Conservation (phyloP, 208 protist genomes). For the Leishmania guyanensis region DNA sequence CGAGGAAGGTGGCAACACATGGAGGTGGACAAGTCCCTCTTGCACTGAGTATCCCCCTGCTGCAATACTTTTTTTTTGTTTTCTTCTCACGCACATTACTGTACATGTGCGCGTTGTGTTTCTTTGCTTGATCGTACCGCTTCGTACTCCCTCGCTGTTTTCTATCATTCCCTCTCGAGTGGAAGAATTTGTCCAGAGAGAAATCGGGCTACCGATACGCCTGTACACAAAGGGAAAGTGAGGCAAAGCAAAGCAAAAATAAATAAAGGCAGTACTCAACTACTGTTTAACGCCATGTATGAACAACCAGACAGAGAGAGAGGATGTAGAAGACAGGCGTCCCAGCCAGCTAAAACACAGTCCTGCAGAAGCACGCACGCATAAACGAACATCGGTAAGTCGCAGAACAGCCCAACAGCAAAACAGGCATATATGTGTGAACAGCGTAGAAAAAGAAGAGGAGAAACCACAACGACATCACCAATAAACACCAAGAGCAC, state of each 20-base stretch:
- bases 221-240: background rate
- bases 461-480: background rate
- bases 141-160: background rate
- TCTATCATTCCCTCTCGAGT: background rate
- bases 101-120: background rate
- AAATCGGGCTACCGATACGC: background rate
- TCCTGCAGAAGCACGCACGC: background rate
- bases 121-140: background rate
- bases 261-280: background rate
- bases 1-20: background rate
- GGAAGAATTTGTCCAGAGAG: background rate
- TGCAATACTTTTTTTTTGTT: background rate
- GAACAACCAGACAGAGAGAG: background rate
- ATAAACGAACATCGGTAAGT: background rate
- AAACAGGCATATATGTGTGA: background rate
- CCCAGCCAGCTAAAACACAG: background rate
- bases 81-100: background rate
- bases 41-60: background rate
- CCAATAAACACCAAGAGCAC: background rate
- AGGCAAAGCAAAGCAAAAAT: background rate
- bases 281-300: background rate
- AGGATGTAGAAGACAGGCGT: background rate
- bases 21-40: background rate
- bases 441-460: background rate
- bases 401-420: background rate